Percentiles rank a stretch among this genome's conserved stretches.
These are phyloP conservation scores for Schizosaccharomyces lindneri DNA, from an alignment of 805 yeast genomes.

Conservation along the genomic window DNA sequence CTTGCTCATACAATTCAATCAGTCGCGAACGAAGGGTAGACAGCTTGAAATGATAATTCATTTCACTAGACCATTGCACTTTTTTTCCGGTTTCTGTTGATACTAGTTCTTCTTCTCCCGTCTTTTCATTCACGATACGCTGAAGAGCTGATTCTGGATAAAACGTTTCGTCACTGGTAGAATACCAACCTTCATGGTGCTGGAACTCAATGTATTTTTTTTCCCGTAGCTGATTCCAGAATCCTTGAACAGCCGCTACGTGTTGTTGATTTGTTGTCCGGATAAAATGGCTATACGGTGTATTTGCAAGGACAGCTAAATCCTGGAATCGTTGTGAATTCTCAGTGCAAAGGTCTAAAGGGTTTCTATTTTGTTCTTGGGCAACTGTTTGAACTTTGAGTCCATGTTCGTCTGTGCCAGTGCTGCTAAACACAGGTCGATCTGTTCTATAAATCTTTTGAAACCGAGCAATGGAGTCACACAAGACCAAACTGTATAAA, in stretches of 20 bases:
- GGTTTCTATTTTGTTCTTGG: conserved; percentile 22
- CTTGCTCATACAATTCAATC: conserved; percentile 22
- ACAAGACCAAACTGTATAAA: conserved; percentile 59
- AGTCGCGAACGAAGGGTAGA: conserved; percentile 33
- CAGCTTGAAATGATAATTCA: conserved; percentile 64
- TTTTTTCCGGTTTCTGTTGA: conserved; percentile 47
- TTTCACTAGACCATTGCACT: conserved; percentile 54
- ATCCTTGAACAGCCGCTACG: conserved; percentile 28
- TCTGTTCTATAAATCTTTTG: conserved; percentile 19
- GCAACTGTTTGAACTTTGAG: conserved; percentile 75
- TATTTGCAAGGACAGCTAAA: conserved; percentile 32
- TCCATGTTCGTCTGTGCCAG: conserved; percentile 97
- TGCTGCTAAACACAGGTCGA: conserved; percentile 30
- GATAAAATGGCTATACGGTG: conserved; percentile 51
- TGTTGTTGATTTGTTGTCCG: conserved; percentile 82
- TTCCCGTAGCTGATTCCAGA: conserved; percentile 34
- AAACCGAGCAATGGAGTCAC: conserved; percentile 66
- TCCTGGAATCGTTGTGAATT: conserved; percentile 37
- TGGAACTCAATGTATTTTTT: conserved; percentile 37
- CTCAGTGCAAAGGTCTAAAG: conserved; percentile 48
- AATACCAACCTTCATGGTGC: conserved; percentile 83
- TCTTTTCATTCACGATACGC: conserved; percentile 10
- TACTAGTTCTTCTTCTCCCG: conserved; percentile 11
- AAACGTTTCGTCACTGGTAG: conserved; percentile 81
- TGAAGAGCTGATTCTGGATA: conserved; percentile 31